Evolutionary conservation across 140 eudicot genomes (phyloP).

Genomic region (Ambrosia hybrid): DNA sequence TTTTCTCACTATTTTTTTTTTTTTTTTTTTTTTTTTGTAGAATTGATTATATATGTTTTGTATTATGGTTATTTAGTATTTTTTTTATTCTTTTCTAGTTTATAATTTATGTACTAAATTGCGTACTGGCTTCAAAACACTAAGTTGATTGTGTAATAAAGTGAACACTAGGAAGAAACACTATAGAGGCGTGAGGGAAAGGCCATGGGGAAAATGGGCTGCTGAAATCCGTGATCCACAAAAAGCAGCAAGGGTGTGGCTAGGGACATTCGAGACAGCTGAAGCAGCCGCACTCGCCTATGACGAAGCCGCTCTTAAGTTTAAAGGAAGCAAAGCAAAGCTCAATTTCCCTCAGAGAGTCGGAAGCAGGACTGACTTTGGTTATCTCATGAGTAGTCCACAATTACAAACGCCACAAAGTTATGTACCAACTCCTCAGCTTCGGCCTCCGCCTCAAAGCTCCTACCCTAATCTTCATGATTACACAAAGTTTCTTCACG

Average conservation of each 20-base stretch:
- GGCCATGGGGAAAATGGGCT: slow-evolving; percentile 95
- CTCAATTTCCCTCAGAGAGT: slow-evolving; percentile 85
- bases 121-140: too few relatives aligned
- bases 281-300: slow-evolving; percentile 88
- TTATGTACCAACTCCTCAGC: slow-evolving; percentile 8
- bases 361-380: slow-evolving; percentile 31
- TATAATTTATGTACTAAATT: too few relatives aligned
- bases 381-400: slow-evolving; percentile 27
- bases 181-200: slow-evolving; percentile 81
- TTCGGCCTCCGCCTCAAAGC: slow-evolving; percentile 32
- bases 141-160: slow-evolving; percentile 6
- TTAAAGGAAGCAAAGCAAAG: slow-evolving; percentile 82
- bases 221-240: slow-evolving; percentile 83
- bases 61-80: too few relatives aligned
- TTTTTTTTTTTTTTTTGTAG: too few relatives aligned
- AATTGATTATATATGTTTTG: too few relatives aligned
- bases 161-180: slow-evolving; percentile 52
- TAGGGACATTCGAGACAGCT: slow-evolving; percentile 78
- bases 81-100: too few relatives aligned
- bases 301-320: slow-evolving; percentile 73
- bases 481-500: slow-evolving; percentile 27
- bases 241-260: slow-evolving; percentile 83
- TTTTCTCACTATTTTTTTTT: too few relatives aligned
- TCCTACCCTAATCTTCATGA: slow-evolving; percentile 34
- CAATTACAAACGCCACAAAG: slow-evolving; percentile 13